phyloP scores from a whole-genome alignment of 768 basidiomycete genomes.

The Rhizopogon vesiculosus region DNA sequence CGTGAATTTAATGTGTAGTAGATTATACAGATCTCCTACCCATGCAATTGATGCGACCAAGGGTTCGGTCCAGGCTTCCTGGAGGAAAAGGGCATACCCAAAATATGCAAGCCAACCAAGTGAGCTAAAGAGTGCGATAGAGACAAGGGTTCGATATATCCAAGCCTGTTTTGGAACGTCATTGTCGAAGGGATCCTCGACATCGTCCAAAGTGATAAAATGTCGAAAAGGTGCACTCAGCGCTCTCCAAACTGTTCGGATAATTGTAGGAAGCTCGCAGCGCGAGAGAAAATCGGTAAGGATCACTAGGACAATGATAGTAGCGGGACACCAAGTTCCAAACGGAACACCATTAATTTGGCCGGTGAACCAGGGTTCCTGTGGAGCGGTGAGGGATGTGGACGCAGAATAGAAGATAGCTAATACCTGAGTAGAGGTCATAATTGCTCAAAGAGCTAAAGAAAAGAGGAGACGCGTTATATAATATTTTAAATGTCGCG shows the following conservation, averaged over 20 bases:
- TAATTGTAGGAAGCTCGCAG: conserved; percentile 18
- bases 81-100: conserved; percentile 28
- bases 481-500: background rate
- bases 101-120: conserved; percentile 40
- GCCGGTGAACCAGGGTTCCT: conserved; percentile 4
- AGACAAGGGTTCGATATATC: conserved; percentile 31
- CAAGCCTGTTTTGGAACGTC: conserved; percentile 10
- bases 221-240: conserved; percentile 42
- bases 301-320: conserved; percentile 25
- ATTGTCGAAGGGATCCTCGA: conserved; percentile 31
- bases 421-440: background rate
- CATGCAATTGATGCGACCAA: conserved; percentile 39
- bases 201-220: conserved; percentile 48
- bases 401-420: background rate
- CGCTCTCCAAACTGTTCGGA: conserved; percentile 15
- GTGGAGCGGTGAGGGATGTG: background rate
- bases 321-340: conserved; percentile 2
- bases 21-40: conserved; percentile 34
- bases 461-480: background rate
- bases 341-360: conserved; percentile 1
- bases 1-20: background rate
- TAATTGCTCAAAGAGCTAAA: background rate
- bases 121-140: conserved; percentile 34
- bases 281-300: conserved; percentile 24
- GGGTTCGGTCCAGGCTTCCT: conserved; percentile 21